Evolutionary conservation across 2,329 filamentous ascomycete species (phyloP).

Genomic region (Colletotrichum spinosum): DNA sequence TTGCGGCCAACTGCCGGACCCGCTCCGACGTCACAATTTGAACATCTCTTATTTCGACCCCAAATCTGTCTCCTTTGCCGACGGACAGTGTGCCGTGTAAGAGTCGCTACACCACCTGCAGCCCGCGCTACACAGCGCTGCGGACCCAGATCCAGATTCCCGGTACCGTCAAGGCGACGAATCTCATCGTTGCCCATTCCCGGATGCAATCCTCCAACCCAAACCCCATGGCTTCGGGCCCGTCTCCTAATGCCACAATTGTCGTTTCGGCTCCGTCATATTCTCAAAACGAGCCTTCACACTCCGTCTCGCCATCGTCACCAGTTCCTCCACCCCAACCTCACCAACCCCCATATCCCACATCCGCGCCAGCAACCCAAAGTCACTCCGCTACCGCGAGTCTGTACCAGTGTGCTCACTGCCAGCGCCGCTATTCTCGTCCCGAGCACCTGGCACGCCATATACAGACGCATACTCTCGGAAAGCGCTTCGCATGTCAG

Average conservation of each 20-base stretch:
- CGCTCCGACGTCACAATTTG: constrained; percentile 30
- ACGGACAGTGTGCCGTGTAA: no score
- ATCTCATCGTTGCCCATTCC: constrained; percentile 14
- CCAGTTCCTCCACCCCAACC: constrained; percentile 11
- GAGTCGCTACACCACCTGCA: no score
- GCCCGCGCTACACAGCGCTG: neutral
- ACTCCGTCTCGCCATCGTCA: constrained; percentile 27
- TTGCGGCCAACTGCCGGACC: constrained; percentile 34
- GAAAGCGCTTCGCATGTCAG: constrained; percentile 61
- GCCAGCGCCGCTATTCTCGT: constrained; percentile 62
- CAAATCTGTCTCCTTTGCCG: no score
- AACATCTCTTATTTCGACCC: neutral
- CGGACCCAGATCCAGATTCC: constrained; percentile 7
- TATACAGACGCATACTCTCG: constrained; percentile 62
- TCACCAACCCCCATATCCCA: constrained; percentile 13
- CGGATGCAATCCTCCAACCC: constrained; percentile 12
- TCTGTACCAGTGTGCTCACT: constrained; percentile 63
- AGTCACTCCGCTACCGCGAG: constrained; percentile 43
- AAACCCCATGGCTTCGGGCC: constrained; percentile 11
- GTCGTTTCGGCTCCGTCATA: constrained; percentile 23
- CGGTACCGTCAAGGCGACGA: constrained; percentile 22
- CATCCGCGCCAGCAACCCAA: constrained; percentile 27
- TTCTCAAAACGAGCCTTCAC: constrained; percentile 11
- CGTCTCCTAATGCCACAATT: constrained; percentile 24
- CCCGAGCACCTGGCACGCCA: constrained; percentile 66